A percentile compares a stretch with the other conserved stretches of the same genome.
Evolutionary conservation across 1,284 basidiomycete genomes (phyloP).

Genomic region (Rhodotorula sp.): DNA sequence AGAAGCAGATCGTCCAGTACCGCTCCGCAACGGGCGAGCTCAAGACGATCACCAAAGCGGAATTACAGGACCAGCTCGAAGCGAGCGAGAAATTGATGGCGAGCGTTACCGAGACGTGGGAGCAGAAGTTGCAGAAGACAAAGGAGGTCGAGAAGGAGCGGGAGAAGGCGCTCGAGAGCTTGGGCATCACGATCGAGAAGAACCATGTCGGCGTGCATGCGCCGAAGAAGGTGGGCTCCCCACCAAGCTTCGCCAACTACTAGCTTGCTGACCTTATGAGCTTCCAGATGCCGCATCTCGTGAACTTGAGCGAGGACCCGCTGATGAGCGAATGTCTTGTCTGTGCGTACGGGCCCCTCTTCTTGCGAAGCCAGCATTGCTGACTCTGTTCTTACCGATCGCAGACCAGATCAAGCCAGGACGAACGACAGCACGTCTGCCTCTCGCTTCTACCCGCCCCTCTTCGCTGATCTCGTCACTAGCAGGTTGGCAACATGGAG

Average conservation of each 20-base stretch:
- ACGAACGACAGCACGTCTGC: slow-evolving; percentile 59
- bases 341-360: slow-evolving; percentile 14
- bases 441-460: slow-evolving; percentile 30
- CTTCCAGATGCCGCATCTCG: slow-evolving; percentile 80
- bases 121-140: slow-evolving; percentile 88
- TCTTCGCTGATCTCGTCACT: slow-evolving; percentile 19
- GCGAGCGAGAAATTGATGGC: slow-evolving; percentile 96
- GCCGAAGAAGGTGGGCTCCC: slow-evolving; percentile 76
- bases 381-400: slow-evolving; percentile 42
- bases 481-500: slow-evolving; percentile 74
- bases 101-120: slow-evolving; percentile 95
- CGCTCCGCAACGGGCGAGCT: slow-evolving; percentile 88
- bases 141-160: slow-evolving; percentile 93
- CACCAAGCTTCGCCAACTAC: not conserved
- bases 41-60: slow-evolving; percentile 93
- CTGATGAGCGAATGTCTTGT: slow-evolving; percentile 46
- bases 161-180: slow-evolving; percentile 93
- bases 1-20: slow-evolving; percentile 94
- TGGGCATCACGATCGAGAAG: slow-evolving; percentile 97
- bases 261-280: slow-evolving; percentile 36
- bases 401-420: slow-evolving; percentile 88
- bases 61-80: slow-evolving; percentile 94
- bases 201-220: slow-evolving; percentile 90
- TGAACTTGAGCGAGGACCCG: slow-evolving; percentile 64
- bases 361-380: not conserved